Conservation (phyloP, 176 grass and related monocot genomes). For the Triticum monococcum region DNA sequence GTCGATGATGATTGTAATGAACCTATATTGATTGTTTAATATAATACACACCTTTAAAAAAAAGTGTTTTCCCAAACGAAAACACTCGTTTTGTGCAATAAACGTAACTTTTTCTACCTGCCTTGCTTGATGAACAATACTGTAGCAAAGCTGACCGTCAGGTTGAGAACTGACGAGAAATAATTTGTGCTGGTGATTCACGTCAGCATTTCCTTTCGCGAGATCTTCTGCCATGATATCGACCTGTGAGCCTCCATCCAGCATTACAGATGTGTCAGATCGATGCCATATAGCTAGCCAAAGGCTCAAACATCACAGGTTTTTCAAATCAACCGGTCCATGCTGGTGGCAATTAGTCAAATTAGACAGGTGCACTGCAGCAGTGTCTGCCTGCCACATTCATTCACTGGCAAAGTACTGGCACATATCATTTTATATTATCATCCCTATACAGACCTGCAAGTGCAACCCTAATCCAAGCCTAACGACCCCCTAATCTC, state of each 20-base stretch:
- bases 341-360: slow-evolving; percentile 30
- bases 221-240: background rate
- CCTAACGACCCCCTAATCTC: background rate
- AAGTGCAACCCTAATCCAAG: background rate
- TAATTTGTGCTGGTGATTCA: background rate
- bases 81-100: background rate
- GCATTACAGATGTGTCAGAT: background rate
- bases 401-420: slow-evolving; percentile 18
- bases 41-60: too few relatives aligned
- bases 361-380: slow-evolving; percentile 21
- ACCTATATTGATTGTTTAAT: too few relatives aligned
- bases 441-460: background rate
- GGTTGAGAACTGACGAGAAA: background rate
- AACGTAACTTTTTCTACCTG: background rate
- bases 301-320: background rate
- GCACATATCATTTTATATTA: background rate
- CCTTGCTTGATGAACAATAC: background rate
- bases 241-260: background rate
- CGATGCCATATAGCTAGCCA: background rate
- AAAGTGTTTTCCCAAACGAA: background rate
- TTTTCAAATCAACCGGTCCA: slow-evolving; percentile 42
- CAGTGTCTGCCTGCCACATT: background rate
- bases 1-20: too few relatives aligned
- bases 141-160: background rate
- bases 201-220: background rate